phyloP scores from a whole-genome alignment of 495 filamentous ascomycete species.

The Apiosordaria backusii region DNA sequence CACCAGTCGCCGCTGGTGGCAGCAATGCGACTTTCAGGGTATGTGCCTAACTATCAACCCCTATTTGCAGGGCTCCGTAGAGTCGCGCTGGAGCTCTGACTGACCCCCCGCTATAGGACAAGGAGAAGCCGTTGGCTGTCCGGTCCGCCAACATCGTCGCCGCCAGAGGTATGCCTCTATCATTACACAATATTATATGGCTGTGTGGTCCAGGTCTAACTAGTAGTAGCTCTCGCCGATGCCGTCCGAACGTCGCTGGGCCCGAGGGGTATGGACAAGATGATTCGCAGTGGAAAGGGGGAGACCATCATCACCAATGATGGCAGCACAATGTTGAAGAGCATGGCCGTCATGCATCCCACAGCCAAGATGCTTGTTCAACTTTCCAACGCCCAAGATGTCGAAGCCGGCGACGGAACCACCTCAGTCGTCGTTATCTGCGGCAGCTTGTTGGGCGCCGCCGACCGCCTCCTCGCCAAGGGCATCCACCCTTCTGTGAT shows the following conservation, averaged over 20 bases:
- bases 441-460: conserved; percentile 88
- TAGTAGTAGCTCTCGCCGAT: conserved; percentile 76
- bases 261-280: conserved; percentile 86
- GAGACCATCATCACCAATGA: conserved; percentile 99
- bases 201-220: background rate
- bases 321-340: conserved; percentile 96
- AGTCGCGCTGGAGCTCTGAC: conserved; percentile 21
- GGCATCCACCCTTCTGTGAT: conserved; percentile 97
- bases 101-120: conserved; percentile 65
- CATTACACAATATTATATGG: conserved; percentile 13
- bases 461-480: conserved; percentile 83
- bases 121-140: conserved; percentile 97
- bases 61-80: conserved; percentile 5
- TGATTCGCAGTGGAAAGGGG: conserved; percentile 96
- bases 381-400: conserved; percentile 92
- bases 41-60: conserved; percentile 20
- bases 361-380: conserved; percentile 99
- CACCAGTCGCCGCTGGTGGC: conserved; percentile 49
- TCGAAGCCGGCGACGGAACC: conserved; percentile 97
- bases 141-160: conserved; percentile 91
- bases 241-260: conserved; percentile 77
- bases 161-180: conserved; percentile 69
- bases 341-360: conserved; percentile 98
- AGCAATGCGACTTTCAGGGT: conserved; percentile 81
- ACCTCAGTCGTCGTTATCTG: conserved; percentile 98